Base-by-base conservation (phyloP, 2,329 filamentous ascomycete genomes). In the Scleromitrula shiraiana region DNA sequence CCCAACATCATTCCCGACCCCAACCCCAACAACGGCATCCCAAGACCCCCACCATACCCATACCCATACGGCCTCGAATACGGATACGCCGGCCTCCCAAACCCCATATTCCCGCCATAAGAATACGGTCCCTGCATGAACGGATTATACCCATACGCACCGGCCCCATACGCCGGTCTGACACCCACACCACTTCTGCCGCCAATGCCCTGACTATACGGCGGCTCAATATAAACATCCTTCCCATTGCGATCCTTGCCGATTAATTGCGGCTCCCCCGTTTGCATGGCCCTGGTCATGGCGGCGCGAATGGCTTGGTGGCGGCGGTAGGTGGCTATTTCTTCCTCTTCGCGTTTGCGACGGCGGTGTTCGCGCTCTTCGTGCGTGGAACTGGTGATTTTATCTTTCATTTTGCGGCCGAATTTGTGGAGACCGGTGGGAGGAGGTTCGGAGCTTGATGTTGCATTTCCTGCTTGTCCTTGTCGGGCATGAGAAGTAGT, bases 221-320 rank as follows among this genome's bases (percentile, higher is more conserved):
- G 76, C 7, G 77, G 76, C 56, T 78, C 73, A 27, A 82, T 70
- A 60, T 76, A 82, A n/a, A 81, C 66, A 46, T 79, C 73, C 32
- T 68, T 67, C 2, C 77, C 75, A 26, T 76, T 62, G 9, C 59
- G 58, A 58, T 81, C 76, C 53, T 72, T 73, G 30, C 76, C 73
- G 0, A 82, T 54, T 10, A 73, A 66, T 52, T 80, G 76, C 12
- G 77, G 76, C 58, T 77, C 63, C 1, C 76, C 76, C 0, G 76
- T 78, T 53, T 73, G 59, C 51, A 73, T 65, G 1, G 77, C 76
- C 12, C 64, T 64, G 7, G 65, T 58, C 68, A 81, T 74, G 1
- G 73, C 75, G 5, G 68, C 62, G 1, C 77, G 68, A 24, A 76
- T 65, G 6, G 66, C 62, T 47, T 73, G 59, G 55, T 82, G 77